These are phyloP conservation scores for Austropuccinia psidii DNA, from an alignment of 1,284 basidiomycete species.

Conservation along the genomic window DNA sequence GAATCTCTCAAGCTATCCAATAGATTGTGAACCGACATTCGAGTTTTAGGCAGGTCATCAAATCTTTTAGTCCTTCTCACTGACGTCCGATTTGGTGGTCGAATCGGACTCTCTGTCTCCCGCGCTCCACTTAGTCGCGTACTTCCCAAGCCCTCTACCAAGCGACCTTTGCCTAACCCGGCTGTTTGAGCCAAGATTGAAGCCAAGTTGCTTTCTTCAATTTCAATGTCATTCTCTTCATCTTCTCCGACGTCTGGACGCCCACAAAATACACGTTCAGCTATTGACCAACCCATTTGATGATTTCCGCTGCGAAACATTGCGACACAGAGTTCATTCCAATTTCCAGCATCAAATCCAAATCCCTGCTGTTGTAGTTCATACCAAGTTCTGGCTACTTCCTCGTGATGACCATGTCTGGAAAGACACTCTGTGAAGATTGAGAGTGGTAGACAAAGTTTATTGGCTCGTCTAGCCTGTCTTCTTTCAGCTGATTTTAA, in stretches of 20 bases:
- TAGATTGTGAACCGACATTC: slow-evolving; percentile 7
- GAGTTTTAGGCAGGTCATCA: slow-evolving; percentile 15
- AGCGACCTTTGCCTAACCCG: background rate
- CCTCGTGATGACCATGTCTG: slow-evolving; percentile 56
- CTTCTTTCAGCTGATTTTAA: background rate
- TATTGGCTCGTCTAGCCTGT: slow-evolving; percentile 49
- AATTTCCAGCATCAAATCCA: slow-evolving; percentile 80
- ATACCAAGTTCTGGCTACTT: slow-evolving; percentile 65
- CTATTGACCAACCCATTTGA: slow-evolving; percentile 27
- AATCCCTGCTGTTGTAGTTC: slow-evolving; percentile 62
- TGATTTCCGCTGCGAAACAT: slow-evolving; percentile 56
- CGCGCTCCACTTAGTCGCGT: slow-evolving; percentile 22
- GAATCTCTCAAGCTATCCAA: slow-evolving; percentile 12
- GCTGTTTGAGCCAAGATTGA: background rate
- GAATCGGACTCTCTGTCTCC: slow-evolving; percentile 27
- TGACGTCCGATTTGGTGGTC: slow-evolving; percentile 27
- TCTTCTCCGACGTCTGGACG: background rate
- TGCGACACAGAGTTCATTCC: slow-evolving; percentile 74
- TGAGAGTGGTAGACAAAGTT: slow-evolving; percentile 70
- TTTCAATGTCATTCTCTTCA: background rate
- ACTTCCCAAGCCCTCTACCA: slow-evolving; percentile 15
- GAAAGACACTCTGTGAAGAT: slow-evolving; percentile 74
- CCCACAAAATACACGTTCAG: slow-evolving; percentile 18
- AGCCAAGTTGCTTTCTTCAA: background rate
- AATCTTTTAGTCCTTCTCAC: slow-evolving; percentile 18